Evolutionary conservation across 129 eudicot genomes (phyloP).

Genomic region (Glebionis coronaria): DNA sequence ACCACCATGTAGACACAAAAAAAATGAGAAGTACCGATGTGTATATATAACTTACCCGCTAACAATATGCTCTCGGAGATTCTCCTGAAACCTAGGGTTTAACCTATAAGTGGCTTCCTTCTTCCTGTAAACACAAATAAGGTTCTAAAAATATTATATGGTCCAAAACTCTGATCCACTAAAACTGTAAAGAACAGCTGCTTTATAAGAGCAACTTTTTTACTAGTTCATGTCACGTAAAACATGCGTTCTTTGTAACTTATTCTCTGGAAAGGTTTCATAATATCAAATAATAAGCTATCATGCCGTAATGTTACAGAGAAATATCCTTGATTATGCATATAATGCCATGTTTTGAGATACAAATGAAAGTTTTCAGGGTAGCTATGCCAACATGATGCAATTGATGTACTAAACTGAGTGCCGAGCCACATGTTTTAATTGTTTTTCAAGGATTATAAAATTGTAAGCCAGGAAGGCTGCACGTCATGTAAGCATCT

Average conservation of each 20-base stretch:
- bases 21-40: slow-evolving; percentile 5
- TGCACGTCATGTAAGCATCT: slow-evolving; percentile 2
- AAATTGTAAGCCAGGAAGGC: slow-evolving; percentile 4
- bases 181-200: slow-evolving; percentile 12
- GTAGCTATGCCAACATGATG: not conserved
- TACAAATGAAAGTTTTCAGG: slow-evolving; percentile 7
- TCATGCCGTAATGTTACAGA: not conserved
- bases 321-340: not conserved
- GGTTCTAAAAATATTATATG: slow-evolving; percentile 12
- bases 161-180: slow-evolving; percentile 12
- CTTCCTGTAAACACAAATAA: slow-evolving; percentile 55
- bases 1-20: slow-evolving; percentile 5
- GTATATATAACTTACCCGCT: slow-evolving; percentile 53
- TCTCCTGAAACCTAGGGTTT: slow-evolving; percentile 64
- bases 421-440: not conserved
- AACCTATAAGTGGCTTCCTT: slow-evolving; percentile 67
- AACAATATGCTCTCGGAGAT: slow-evolving; percentile 76
- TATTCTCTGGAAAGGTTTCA: slow-evolving; percentile 5
- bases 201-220: slow-evolving; percentile 8
- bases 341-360: not conserved
- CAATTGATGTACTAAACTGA: slow-evolving; percentile 12
- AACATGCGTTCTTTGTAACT: slow-evolving; percentile 4
- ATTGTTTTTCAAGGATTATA: slow-evolving; percentile 6
- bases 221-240: not conserved
- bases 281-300: not conserved